Evolutionary conservation across 768 basidiomycete species (phyloP).

Genomic region (Glaciozyma martinii): DNA sequence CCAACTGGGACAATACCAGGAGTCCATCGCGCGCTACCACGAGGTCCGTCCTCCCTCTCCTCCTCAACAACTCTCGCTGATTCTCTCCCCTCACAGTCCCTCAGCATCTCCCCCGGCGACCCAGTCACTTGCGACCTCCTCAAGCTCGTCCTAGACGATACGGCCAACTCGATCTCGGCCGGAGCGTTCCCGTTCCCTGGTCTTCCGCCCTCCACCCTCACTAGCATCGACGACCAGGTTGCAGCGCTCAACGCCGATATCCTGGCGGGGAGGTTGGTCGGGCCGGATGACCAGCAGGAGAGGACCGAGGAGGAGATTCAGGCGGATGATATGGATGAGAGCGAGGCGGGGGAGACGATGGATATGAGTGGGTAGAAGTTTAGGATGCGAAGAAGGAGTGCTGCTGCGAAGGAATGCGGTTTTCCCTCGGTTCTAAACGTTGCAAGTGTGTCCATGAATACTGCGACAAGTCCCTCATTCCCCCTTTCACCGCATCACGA

Average conservation of each 20-base stretch:
- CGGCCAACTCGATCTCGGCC: neutral
- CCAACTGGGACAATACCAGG: conserved; percentile 59
- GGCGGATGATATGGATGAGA: neutral
- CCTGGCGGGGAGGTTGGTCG: neutral
- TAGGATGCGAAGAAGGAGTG: neutral
- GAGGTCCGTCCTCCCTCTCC: conserved; percentile 50
- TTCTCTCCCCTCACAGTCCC: conserved; percentile 7
- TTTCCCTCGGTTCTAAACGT: too few species aligned
- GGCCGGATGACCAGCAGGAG: neutral
- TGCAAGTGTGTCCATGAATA: too few species aligned
- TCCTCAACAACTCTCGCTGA: neutral
- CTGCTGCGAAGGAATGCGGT: too few species aligned
- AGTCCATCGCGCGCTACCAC: conserved; percentile 83
- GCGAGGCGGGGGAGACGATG: conserved; percentile 23
- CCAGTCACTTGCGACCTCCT: conserved; percentile 23
- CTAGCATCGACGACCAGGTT: conserved; percentile 19
- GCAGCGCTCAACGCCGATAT: conserved; percentile 23
- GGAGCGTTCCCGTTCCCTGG: conserved; percentile 20
- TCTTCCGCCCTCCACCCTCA: conserved; percentile 7
- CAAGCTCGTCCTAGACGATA: conserved; percentile 18
- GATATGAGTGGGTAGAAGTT: conserved; percentile 11
- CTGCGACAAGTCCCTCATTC: too few species aligned
- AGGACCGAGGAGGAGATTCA: conserved; percentile 7
- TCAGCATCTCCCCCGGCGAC: conserved; percentile 18
- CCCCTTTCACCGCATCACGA: neutral